phyloP scores from a whole-genome alignment of 257 asterid genomes.

The Lycium ferocissimum region DNA sequence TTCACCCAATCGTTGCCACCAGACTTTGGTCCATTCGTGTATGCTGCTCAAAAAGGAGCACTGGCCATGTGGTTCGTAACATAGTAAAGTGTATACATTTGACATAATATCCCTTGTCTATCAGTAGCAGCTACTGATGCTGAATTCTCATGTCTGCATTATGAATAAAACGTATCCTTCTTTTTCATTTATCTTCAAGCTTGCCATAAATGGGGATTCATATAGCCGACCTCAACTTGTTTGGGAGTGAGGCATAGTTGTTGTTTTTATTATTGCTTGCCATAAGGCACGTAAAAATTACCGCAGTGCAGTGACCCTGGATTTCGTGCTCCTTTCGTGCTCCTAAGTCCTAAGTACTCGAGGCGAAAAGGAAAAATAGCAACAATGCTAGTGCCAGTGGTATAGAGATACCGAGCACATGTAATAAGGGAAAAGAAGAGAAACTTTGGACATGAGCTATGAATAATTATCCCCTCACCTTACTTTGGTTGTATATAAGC shows the following conservation, averaged over 20 bases:
- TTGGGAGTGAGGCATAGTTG: no score
- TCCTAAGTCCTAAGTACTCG: no score
- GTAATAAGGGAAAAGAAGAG: no score
- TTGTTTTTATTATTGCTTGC: not conserved
- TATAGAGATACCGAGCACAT: no score
- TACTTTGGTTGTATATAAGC: no score
- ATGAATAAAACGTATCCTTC: not conserved
- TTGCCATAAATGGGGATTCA: not conserved
- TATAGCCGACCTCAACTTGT: no score
- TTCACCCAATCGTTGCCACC: not conserved
- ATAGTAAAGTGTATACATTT: not conserved
- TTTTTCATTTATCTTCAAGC: not conserved
- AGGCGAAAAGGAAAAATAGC: no score
- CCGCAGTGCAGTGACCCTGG: no score
- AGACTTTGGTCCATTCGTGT: not conserved
- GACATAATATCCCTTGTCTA: not conserved
- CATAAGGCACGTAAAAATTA: not conserved
- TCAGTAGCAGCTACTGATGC: not conserved
- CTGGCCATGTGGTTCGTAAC: not conserved
- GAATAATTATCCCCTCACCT: no score
- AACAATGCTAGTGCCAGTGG: no score
- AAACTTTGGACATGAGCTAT: no score
- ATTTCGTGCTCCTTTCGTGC: no score
- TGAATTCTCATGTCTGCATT: conserved; percentile 3
- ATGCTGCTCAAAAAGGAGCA: not conserved